These are phyloP conservation scores for Rhizopogon vulgaris DNA, from an alignment of 768 basidiomycete genomes.

Conservation along the genomic window DNA sequence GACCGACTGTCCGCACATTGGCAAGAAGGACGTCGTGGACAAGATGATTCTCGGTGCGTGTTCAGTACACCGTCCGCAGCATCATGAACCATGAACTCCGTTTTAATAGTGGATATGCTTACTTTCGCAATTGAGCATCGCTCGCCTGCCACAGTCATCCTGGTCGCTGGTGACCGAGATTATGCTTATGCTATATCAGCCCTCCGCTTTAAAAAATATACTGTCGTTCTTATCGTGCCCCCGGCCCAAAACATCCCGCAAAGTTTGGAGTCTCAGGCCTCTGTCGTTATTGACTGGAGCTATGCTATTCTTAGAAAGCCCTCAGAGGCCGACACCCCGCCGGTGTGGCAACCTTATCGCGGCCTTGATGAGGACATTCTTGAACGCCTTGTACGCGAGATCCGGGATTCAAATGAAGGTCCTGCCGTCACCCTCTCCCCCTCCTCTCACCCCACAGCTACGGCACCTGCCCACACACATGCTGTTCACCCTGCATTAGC, in stretches of 20 bases:
- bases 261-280: slow-evolving; percentile 50
- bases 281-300: slow-evolving; percentile 46
- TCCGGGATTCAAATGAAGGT: slow-evolving; percentile 13
- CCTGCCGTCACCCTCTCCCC: background rate
- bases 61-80: background rate
- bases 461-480: slow-evolving; percentile 1
- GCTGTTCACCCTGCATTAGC: background rate
- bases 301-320: slow-evolving; percentile 30
- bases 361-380: slow-evolving; percentile 19
- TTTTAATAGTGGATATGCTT: slow-evolving; percentile 55
- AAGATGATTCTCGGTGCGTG: slow-evolving; percentile 41
- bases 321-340: slow-evolving; percentile 8
- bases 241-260: slow-evolving; percentile 28
- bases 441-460: background rate
- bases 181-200: slow-evolving; percentile 56
- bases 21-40: slow-evolving; percentile 34
- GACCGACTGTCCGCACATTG: slow-evolving; percentile 29
- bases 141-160: slow-evolving; percentile 45
- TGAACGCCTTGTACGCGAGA: slow-evolving; percentile 14
- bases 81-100: slow-evolving; percentile 1
- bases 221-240: slow-evolving; percentile 45
- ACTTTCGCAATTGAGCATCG: slow-evolving; percentile 57
- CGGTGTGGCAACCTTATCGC: slow-evolving; percentile 19
- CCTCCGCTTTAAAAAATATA: slow-evolving; percentile 47
- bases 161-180: slow-evolving; percentile 68